These are phyloP conservation scores for Aspergillus sclerotialis DNA, from an alignment of 2,329 filamentous ascomycete genomes.

Conservation along the genomic window DNA sequence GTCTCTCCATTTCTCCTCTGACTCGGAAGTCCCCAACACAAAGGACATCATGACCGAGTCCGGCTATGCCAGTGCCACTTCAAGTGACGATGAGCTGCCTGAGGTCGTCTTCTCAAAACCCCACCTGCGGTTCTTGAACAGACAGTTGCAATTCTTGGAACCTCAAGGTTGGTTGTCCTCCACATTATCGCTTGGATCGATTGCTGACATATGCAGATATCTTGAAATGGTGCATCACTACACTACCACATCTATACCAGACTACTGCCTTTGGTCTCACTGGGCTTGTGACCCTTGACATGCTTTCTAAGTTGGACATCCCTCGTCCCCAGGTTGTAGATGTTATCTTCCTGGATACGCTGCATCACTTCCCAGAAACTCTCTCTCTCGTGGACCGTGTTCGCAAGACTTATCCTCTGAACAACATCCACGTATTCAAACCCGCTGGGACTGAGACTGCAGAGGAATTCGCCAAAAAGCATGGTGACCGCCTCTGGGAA, in stretches of 20 bases:
- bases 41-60: constrained; percentile 72
- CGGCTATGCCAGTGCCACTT: constrained; percentile 61
- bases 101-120: constrained; percentile 78
- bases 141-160: constrained; percentile 78
- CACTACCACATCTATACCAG: constrained; percentile 84
- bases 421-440: constrained; percentile 83
- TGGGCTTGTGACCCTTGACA: constrained; percentile 75
- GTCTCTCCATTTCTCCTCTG: constrained; percentile 29
- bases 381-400: constrained; percentile 67
- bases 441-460: constrained; percentile 67
- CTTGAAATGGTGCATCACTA: constrained; percentile 82
- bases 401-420: constrained; percentile 65
- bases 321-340: constrained; percentile 44
- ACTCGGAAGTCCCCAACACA: constrained; percentile 26
- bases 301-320: constrained; percentile 45
- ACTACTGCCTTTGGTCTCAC: constrained; percentile 78
- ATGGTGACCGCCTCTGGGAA: constrained; percentile 81
- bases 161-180: constrained; percentile 54
- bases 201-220: constrained; percentile 52
- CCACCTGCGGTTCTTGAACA: constrained; percentile 86
- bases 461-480: constrained; percentile 71
- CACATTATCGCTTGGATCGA: constrained; percentile 8
- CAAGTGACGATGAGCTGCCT: constrained; percentile 58
- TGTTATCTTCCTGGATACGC: constrained; percentile 70
- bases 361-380: constrained; percentile 77